Evolutionary conservation across 2,329 filamentous ascomycete species (phyloP), one percentile per base, ranked within the genome.

Genomic region (Trichoderma arundinaceum): DNA sequence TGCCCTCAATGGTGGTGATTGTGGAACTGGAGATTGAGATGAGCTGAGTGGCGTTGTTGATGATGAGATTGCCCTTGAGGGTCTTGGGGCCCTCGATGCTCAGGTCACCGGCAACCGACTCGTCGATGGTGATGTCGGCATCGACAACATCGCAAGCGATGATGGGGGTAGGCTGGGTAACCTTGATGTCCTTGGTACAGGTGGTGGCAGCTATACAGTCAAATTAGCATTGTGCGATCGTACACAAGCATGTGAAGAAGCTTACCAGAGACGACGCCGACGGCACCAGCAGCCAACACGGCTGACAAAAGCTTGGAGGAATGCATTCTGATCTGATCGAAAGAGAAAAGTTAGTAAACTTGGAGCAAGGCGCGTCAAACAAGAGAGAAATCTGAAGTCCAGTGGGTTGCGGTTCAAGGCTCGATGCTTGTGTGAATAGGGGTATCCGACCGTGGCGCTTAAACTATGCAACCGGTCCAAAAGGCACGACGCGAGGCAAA

Each of bases 131-230:
- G 68, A 97, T 82, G 76, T 86, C 84, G 73, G 90, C 92, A 59
- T 85, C 80, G 75, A 92, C 84, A 64, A 86, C 90, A n/a, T 79
- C 76, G 85, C 94, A 97, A 69, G 84, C 77, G 67, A 94, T 80
- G 56, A 76, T 76, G 17, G 82, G 83, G 65, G 86, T 88, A 74
- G 91, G 84, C 71, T 86, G 85, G 63, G 82, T 84, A 78, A 85
- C 88, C 77, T 84, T 83, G 80, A 92, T 83, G 71, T 86, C 88
- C 68, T 80, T 78, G 17, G 80, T 80, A 59, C 77, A 78, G 51
- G 73, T 74, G 41, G 72, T 72, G 56, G 28, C 60, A 46, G 60
- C 60, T 63, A 19, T 63, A 19, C 9, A 3, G 22, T 44, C 32
- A 17, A 35, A 28, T 63, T 53, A 63, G 49, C 39, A 63, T 8